Base-by-base conservation (phyloP, 306 rosid genomes). In the Datisca glomerata region DNA sequence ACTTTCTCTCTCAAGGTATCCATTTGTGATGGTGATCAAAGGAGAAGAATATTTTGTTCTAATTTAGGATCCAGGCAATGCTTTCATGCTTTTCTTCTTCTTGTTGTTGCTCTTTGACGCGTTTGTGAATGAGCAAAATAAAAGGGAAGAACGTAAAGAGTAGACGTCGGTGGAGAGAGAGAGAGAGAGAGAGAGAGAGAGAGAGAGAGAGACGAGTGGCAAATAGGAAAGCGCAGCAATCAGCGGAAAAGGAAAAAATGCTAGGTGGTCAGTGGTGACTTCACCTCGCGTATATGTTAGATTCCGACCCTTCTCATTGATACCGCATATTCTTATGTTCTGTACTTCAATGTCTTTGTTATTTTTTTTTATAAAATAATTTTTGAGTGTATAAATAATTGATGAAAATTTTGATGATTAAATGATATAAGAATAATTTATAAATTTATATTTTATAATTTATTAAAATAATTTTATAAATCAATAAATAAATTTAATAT, bases 1-100 rank as follows among this genome's bases (percentile, higher is more conserved):
- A 91, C 71, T 45, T 71, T 91, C 5, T 84, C 81, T 55, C 55
- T 91, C 39, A 91, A 60, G 31, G 85, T 15, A n/a, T 69, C 7
- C 98, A 49, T 23, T 20, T 10, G 55, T 22, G 20, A 19, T 7
- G 38, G 12, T 12, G 5, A 45, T 33, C 23, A 55, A 14, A 6
- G 17, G 24, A 25, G 18, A 18, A 18, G 8, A 11, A 47, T 3
- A 15, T 22, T 12, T 19, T 15, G 3, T 23, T 11, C 40, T 5
- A 7, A 3, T 6, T 2, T 7, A 8, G 18, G 37, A 18, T 51
- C 40, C 7, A 13, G 14, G 24, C 23, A 24, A 45, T n/a, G n/a
- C 6, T 18, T 18, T 40, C 46, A 39, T 12, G 39, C 1, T 40
- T 41, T 11, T 51, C 12, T 8, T 15, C 21, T 24, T 39, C 14